Percentiles rank a stretch among this genome's conserved stretches.
phyloP scores from a whole-genome alignment of 805 yeast genomes.

The Suhomyces sp. region DNA sequence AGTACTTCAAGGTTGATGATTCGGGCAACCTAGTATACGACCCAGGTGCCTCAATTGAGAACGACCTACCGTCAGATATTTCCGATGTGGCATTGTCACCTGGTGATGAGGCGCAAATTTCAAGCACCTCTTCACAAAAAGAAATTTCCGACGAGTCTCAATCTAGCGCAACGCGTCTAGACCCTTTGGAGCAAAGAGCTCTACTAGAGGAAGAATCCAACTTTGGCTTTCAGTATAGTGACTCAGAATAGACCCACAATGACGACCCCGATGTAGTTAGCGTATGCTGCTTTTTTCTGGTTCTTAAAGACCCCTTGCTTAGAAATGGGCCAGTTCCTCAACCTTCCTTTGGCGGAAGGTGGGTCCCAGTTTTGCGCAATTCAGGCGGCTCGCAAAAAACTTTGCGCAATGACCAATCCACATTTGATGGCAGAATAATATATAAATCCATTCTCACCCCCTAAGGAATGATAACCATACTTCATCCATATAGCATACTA shows the following conservation, averaged over 20 bases:
- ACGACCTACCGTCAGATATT: neutral
- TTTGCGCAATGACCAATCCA: neutral
- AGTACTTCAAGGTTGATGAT: slow-evolving; percentile 12
- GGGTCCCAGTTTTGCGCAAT: neutral
- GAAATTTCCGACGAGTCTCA: neutral
- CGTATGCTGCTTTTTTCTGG: neutral
- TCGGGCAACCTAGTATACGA: slow-evolving; percentile 22
- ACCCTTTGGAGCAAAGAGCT: slow-evolving; percentile 6
- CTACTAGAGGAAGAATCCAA: slow-evolving; percentile 14
- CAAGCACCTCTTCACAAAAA: neutral
- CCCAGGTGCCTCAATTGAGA: slow-evolving; percentile 9
- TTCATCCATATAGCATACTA: neutral
- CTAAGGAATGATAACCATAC: neutral
- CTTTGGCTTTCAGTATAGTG: slow-evolving; percentile 19
- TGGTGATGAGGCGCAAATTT: neutral
- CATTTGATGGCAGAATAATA: neutral
- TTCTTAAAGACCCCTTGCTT: neutral
- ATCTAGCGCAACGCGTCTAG: neutral
- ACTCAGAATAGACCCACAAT: slow-evolving; percentile 4
- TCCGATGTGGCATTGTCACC: neutral
- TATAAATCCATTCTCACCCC: neutral
- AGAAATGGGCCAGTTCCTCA: neutral
- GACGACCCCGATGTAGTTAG: neutral
- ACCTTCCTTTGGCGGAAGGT: neutral
- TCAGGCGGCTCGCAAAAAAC: neutral